phyloP scores from a whole-genome alignment of 768 basidiomycete genomes.

The Russula dissimulans region DNA sequence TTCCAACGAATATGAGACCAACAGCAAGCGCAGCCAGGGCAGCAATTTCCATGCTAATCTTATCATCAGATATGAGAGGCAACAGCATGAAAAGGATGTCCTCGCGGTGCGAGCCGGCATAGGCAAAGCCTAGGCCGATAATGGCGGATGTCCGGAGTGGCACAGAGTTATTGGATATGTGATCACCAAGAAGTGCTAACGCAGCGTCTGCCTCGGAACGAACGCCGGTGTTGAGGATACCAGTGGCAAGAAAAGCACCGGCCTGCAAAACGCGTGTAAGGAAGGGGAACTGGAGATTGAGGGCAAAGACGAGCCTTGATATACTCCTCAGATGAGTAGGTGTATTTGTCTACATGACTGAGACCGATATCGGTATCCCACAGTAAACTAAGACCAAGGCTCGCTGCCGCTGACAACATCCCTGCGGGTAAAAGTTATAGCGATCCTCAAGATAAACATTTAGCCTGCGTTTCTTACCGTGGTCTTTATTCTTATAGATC shows the following conservation, averaged over 20 bases:
- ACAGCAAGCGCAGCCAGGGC: slow-evolving; percentile 79
- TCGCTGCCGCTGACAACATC: slow-evolving; percentile 95
- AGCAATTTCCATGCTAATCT: slow-evolving; percentile 79
- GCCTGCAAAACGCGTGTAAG: slow-evolving; percentile 36
- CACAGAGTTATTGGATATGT: slow-evolving; percentile 79
- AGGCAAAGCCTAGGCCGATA: slow-evolving; percentile 88
- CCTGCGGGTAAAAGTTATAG: slow-evolving; percentile 35
- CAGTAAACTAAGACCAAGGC: slow-evolving; percentile 82
- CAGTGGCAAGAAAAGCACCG: slow-evolving; percentile 90
- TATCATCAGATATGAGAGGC: slow-evolving; percentile 75
- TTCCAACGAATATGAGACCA: slow-evolving; percentile 93
- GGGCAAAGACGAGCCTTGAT: slow-evolving; percentile 57
- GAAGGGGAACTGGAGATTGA: not conserved
- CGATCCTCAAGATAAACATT: not conserved
- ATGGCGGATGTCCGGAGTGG: slow-evolving; percentile 82
- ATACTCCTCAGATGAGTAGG: slow-evolving; percentile 90
- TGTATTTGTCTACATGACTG: slow-evolving; percentile 93
- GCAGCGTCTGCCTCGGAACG: slow-evolving; percentile 92
- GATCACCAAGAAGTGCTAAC: slow-evolving; percentile 80
- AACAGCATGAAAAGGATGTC: slow-evolving; percentile 74
- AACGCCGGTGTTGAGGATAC: slow-evolving; percentile 82
- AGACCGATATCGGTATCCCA: slow-evolving; percentile 97
- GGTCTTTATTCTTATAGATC: slow-evolving; percentile 99
- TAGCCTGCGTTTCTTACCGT: slow-evolving; percentile 44
- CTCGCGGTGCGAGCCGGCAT: slow-evolving; percentile 86